Percentiles rank a stretch among this genome's conserved stretches.
Conservation (phyloP, 2,329 filamentous ascomycete genomes). For the Leptodontidium sp. region DNA sequence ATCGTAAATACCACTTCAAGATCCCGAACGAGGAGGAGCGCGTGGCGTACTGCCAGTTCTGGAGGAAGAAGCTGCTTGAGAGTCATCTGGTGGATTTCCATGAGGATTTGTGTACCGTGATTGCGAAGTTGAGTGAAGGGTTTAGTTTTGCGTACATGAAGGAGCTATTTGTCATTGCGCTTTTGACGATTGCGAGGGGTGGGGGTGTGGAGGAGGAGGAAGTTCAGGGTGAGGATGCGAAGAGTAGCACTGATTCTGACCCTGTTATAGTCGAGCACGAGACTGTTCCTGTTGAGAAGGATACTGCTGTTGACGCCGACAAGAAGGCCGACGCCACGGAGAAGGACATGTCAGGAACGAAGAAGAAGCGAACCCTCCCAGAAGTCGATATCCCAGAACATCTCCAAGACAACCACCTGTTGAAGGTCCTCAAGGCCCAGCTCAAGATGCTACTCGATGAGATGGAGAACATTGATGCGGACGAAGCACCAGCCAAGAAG, state of each 20-base stretch:
- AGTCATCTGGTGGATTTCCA: conserved; percentile 68
- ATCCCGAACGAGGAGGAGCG: conserved; percentile 63
- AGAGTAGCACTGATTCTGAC: conserved; percentile 49
- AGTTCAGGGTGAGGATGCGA: conserved; percentile 62
- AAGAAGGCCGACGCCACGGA: neutral
- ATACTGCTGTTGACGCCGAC: neutral
- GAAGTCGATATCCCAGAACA: conserved; percentile 35
- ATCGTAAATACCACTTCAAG: conserved; percentile 71
- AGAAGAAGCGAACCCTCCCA: conserved; percentile 30
- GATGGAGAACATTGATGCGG: conserved; percentile 40
- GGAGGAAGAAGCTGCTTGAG: conserved; percentile 63
- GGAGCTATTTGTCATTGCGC: conserved; percentile 70
- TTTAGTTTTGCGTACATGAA: conserved; percentile 77
- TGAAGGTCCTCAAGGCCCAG: conserved; percentile 37
- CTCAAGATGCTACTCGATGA: conserved; percentile 39
- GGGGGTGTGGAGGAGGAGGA: conserved; percentile 52
- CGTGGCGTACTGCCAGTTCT: conserved; percentile 66
- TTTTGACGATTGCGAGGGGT: conserved; percentile 60
- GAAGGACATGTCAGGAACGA: neutral
- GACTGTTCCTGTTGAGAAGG: neutral
- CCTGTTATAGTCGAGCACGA: conserved; percentile 27
- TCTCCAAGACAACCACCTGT: conserved; percentile 35
- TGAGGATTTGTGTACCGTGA: conserved; percentile 61
- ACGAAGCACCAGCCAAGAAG: conserved; percentile 9
- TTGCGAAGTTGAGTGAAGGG: conserved; percentile 66